Percentiles rank a stretch among this genome's conserved stretches.
These are phyloP conservation scores for Paecilomyces niveus DNA, from an alignment of 2,329 filamentous ascomycete species.

Conservation along the genomic window DNA sequence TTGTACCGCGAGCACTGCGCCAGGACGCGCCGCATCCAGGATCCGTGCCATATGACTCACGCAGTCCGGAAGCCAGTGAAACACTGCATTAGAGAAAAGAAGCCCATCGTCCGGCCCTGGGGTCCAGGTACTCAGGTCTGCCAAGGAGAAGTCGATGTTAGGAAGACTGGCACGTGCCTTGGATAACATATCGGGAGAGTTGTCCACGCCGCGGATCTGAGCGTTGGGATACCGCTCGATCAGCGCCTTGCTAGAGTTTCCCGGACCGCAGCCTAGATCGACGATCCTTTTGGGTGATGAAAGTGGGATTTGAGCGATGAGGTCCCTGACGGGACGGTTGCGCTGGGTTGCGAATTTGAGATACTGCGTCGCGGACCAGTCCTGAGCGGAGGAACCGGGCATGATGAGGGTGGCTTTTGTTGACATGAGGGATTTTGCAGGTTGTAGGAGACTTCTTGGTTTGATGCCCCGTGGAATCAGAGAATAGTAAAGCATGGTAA, in stretches of 20 bases:
- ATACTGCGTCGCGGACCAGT: constrained; percentile 54
- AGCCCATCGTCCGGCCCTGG: constrained; percentile 26
- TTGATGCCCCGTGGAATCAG: neutral
- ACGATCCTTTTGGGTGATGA: constrained; percentile 39
- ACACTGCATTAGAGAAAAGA: constrained; percentile 50
- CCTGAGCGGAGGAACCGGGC: constrained; percentile 9
- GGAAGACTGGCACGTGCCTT: constrained; percentile 40
- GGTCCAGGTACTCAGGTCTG: constrained; percentile 39
- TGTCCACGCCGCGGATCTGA: constrained; percentile 46
- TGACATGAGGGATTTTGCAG: neutral
- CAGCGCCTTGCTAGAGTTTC: constrained; percentile 50
- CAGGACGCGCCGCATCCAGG: constrained; percentile 32
- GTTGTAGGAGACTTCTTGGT: neutral
- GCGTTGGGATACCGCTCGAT: constrained; percentile 42
- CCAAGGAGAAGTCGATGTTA: constrained; percentile 38
- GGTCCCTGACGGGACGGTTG: constrained; percentile 47
- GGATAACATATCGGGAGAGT: constrained; percentile 49
- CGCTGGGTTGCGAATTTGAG: constrained; percentile 49
- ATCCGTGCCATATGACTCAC: constrained; percentile 30
- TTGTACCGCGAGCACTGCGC: constrained; percentile 50
- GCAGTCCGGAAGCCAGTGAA: constrained; percentile 47
- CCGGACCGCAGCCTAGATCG: constrained; percentile 56
- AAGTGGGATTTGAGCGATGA: constrained; percentile 43
- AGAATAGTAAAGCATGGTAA: neutral
- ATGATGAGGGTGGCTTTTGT: neutral